These are phyloP conservation scores for Capsella rubella DNA, from an alignment of 441 rosid genomes.

Conservation along the genomic window DNA sequence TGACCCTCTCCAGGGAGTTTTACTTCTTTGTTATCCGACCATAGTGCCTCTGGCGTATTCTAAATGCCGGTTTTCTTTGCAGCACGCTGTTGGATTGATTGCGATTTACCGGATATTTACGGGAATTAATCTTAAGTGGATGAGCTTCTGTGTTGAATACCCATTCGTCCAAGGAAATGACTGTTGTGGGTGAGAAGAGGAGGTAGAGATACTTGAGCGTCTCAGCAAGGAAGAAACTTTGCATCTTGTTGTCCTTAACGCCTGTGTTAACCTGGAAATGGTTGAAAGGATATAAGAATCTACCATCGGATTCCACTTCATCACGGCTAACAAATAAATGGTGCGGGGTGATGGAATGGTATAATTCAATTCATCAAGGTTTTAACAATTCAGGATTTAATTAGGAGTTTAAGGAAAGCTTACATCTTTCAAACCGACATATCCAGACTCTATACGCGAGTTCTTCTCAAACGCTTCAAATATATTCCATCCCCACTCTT, in stretches of 20 bases:
- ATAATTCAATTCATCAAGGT: background rate
- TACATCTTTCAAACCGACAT: constrained; percentile 96
- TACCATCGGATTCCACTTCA: constrained; percentile 4
- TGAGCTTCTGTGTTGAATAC: constrained; percentile 98
- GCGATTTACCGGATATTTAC: constrained; percentile 36
- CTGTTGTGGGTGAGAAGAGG: constrained; percentile 85
- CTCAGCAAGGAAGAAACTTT: constrained; percentile 96
- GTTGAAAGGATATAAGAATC: background rate
- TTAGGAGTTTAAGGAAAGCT: constrained; percentile 40
- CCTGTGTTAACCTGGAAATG: constrained; percentile 81
- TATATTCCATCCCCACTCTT: constrained; percentile 99
- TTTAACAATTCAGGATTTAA: background rate
- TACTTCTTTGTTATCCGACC: constrained; percentile 38
- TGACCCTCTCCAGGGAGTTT: constrained; percentile 18
- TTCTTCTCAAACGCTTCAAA: constrained; percentile 94
- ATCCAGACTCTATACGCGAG: constrained; percentile 83
- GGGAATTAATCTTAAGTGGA: constrained; percentile 75
- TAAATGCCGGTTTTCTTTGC: constrained; percentile 24
- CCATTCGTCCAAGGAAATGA: constrained; percentile 90
- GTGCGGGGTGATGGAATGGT: background rate
- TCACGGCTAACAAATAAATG: background rate
- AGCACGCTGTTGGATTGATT: constrained; percentile 24
- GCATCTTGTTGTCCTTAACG: constrained; percentile 92
- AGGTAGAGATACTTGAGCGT: constrained; percentile 92
- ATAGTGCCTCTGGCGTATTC: constrained; percentile 38